phyloP scores from a whole-genome alignment of 2,329 filamentous ascomycete species.

The Epichloe sylvatica region DNA sequence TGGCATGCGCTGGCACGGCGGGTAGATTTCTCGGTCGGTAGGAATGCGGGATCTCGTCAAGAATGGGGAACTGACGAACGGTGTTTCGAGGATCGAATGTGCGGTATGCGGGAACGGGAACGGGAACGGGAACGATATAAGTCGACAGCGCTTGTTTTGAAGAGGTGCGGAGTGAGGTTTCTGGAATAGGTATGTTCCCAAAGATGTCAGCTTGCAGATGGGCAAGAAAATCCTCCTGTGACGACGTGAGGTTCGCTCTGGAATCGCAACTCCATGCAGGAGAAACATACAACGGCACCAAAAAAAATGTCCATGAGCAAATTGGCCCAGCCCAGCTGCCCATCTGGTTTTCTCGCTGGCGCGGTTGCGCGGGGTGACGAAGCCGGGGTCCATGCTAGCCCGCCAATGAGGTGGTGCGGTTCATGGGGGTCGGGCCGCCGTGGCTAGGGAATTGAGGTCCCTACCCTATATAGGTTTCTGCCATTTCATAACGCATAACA shows the following conservation, averaged over 20 bases:
- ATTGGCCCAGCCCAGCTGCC: neutral
- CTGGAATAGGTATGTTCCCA: too few species aligned
- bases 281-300: too few species aligned
- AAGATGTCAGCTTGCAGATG: too few species aligned
- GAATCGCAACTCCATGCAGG: too few species aligned
- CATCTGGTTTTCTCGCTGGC: neutral
- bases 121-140: neutral
- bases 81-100: neutral
- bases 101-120: constrained; percentile 1
- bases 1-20: neutral
- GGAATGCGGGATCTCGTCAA: too few species aligned
- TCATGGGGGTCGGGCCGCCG: neutral
- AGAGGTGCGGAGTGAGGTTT: too few species aligned
- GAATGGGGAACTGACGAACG: too few species aligned
- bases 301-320: too few species aligned
- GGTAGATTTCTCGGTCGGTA: neutral
- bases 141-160: neutral
- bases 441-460: neutral
- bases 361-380: constrained; percentile 12
- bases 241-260: too few species aligned
- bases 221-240: too few species aligned
- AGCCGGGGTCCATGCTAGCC: neutral
- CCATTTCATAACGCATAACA: too few species aligned
- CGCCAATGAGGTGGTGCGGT: neutral
- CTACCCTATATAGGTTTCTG: too few species aligned